phyloP scores from a whole-genome alignment of 2,329 filamentous ascomycete species.

The Diplocarpon mali region DNA sequence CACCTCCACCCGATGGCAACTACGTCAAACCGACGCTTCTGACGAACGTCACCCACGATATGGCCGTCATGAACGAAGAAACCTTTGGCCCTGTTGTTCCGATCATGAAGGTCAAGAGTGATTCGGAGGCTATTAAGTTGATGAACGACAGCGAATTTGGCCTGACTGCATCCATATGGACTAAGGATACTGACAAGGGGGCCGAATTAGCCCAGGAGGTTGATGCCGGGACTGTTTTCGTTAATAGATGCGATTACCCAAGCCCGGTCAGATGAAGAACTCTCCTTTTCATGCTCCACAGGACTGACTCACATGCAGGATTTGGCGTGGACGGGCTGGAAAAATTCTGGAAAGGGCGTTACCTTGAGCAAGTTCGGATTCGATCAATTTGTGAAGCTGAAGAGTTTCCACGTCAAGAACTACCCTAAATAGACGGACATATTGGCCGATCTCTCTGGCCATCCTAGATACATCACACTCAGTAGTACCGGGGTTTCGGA shows the following conservation, averaged over 20 bases:
- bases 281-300: slow-evolving; percentile 1
- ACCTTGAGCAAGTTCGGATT: slow-evolving; percentile 86
- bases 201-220: slow-evolving; percentile 69
- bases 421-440: slow-evolving; percentile 39
- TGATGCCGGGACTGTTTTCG: slow-evolving; percentile 90
- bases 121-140: slow-evolving; percentile 67
- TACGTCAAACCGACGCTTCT: slow-evolving; percentile 81
- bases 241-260: slow-evolving; percentile 88
- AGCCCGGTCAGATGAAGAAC: slow-evolving; percentile 59
- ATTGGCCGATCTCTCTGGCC: slow-evolving; percentile 3
- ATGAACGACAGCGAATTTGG: slow-evolving; percentile 97
- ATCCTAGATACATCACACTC: not conserved
- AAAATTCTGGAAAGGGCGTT: slow-evolving; percentile 87
- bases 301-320: slow-evolving; percentile 44
- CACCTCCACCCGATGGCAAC: slow-evolving; percentile 67
- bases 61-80: slow-evolving; percentile 86
- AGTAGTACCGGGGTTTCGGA: slow-evolving; percentile 10
- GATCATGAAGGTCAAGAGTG: slow-evolving; percentile 72
- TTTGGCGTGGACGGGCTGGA: slow-evolving; percentile 95
- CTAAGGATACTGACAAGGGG: slow-evolving; percentile 68
- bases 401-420: slow-evolving; percentile 91
- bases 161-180: slow-evolving; percentile 95
- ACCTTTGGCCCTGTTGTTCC: slow-evolving; percentile 91
- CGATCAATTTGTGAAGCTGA: slow-evolving; percentile 91
- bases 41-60: slow-evolving; percentile 66